Evolutionary conservation across 495 filamentous ascomycete genomes (phyloP), one percentile per base, ranked within the genome.

Genomic region (Aspergillus wentii): DNA sequence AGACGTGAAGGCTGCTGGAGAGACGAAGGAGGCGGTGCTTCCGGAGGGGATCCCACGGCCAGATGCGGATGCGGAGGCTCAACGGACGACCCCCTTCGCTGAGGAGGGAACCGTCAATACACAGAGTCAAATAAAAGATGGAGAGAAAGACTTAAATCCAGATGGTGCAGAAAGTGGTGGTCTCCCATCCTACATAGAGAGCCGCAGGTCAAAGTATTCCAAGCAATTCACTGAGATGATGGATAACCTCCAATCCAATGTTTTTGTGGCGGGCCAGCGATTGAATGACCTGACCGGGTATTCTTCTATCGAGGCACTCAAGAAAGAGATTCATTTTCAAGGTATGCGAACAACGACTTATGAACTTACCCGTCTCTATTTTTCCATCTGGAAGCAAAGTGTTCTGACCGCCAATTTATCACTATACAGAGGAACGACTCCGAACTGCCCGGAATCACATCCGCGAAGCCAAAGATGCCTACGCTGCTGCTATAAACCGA

Each of bases 271-370:
- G 8, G 84, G 85, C 4, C 89, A 95, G 54, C 82, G 81, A 38
- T 73, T 98, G 61, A 97, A 97, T 60, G 85, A 86, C 51, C 70
- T 95, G 32, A 98, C 94, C 1, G 94, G 94, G 9, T 98, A 98
- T 73, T 83, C 85, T 1, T 82, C 84, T 23, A 98, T 98, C 60
- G 92, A 95, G 56, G 67, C 80, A 8, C 71, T 98, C 33, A 90
- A 95, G 55, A 61, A 66, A 4, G 74, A 80, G 11, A 95, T 97
- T 59, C 71, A 76, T 15, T 54, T 54, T 5, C 85, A 82, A 67
- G 79, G 79, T 82, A 67, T 6, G 60, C 33, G 16, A 33, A 17
- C 16, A 6, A 25, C 11, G 22, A 5, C 22, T 25, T 25, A 6
- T 25, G 22, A 41, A 5, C 33, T 22, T 35, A 9, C n/a, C n/a